Base-by-base conservation (phyloP, 164 flowering plant genomes). In the Liquidambar formosana region DNA sequence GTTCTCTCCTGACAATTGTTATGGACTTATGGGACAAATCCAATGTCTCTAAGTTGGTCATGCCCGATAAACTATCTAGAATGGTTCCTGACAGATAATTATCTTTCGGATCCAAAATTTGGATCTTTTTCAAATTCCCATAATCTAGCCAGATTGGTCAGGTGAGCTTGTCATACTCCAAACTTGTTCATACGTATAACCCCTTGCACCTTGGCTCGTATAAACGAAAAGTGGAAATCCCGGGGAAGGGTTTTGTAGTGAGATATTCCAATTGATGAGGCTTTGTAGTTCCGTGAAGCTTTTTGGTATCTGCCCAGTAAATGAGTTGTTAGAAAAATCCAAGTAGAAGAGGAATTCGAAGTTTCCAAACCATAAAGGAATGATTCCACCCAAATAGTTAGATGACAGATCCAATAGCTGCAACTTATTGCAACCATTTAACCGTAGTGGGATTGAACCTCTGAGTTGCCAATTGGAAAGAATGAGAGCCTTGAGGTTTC, bases 131-230 rank as follows among this genome's bases (percentile, higher is more conserved):
- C n/a, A n/a, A n/a, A n/a, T n/a, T n/a, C n/a, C n/a, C n/a, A n/a
- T n/a, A n/a, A n/a, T n/a, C n/a, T 8, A 84, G 83, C 87, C 82
- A 84, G 18, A 87, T 82, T 14, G 76, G 60, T 61, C 94, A 89
- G 4, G 60, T 76, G 23, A 89, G 83, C 9, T 6, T 8, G 73
- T 89, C 87, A 89, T 68, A 21, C 76, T 68, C 57, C 25, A n/a
- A 26, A 68, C 43, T 33, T 46, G 71, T 57, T 54, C 68, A 21
- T 73, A 73, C 61, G 52, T 66, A 23, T 63, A 61, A 1, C n/a
- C 56, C 5, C 27, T 54, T 51, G 56, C n/a, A n/a, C n/a, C n/a
- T n/a, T n/a, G n/a, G n/a, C n/a, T n/a, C n/a, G n/a, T n/a, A n/a
- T n/a, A n/a, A n/a, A n/a, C n/a, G n/a, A 19, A 54, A n/a, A 67